Conservation (phyloP, 1,284 basidiomycete species). For the Sporisorium reilianum region DNA sequence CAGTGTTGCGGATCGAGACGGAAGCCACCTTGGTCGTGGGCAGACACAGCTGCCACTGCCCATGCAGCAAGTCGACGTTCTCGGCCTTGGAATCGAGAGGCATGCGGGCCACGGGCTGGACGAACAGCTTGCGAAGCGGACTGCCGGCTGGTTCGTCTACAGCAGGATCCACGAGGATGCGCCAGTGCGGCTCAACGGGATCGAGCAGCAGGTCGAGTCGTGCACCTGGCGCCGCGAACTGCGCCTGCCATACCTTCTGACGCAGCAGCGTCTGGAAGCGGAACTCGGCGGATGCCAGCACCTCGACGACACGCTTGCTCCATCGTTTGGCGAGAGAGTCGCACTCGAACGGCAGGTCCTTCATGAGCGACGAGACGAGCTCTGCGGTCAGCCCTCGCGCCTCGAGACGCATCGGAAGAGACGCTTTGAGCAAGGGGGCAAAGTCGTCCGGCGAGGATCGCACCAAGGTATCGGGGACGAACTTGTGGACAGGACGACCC, state of each 20-base stretch:
- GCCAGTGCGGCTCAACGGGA: slow-evolving; percentile 86
- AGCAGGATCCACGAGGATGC: slow-evolving; percentile 76
- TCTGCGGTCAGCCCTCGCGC: slow-evolving; percentile 64
- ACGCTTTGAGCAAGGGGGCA: slow-evolving; percentile 78
- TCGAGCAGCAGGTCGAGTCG: slow-evolving; percentile 82
- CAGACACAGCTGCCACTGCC: slow-evolving; percentile 84
- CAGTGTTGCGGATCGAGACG: slow-evolving; percentile 77
- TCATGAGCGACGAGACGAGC: slow-evolving; percentile 74
- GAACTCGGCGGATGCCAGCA: slow-evolving; percentile 71
- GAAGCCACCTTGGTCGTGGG: slow-evolving; percentile 76
- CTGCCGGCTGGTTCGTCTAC: slow-evolving; percentile 81
- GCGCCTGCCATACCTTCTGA: slow-evolving; percentile 86
- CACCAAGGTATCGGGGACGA: slow-evolving; percentile 71
- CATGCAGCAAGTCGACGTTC: slow-evolving; percentile 74
- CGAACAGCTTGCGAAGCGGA: slow-evolving; percentile 80
- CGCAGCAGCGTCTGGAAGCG: slow-evolving; percentile 69
- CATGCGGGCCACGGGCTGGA: slow-evolving; percentile 83
- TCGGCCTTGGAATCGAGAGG: slow-evolving; percentile 68
- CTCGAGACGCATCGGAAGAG: slow-evolving; percentile 85
- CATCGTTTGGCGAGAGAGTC: slow-evolving; percentile 77
- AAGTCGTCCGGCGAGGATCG: slow-evolving; percentile 79
- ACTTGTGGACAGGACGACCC: slow-evolving; percentile 88
- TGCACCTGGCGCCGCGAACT: slow-evolving; percentile 81
- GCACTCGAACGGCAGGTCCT: slow-evolving; percentile 56
- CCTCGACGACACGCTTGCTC: slow-evolving; percentile 78